A percentile compares a stretch with the other conserved stretches of the same genome.
Conservation (phyloP, 805 yeast genomes). For the Metschnikowia reukaufii region DNA sequence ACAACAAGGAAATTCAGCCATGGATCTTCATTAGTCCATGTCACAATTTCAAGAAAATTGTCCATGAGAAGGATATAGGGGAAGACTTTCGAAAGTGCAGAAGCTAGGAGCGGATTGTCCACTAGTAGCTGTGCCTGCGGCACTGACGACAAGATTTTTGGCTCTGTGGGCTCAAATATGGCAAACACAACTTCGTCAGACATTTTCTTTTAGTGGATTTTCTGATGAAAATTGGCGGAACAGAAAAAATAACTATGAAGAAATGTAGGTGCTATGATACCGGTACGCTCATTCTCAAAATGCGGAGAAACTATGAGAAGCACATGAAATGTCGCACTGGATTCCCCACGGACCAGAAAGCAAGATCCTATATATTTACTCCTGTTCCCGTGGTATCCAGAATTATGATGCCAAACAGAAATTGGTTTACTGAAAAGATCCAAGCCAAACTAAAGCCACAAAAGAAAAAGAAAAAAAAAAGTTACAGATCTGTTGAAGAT, state of each 20-base stretch:
- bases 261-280: background rate
- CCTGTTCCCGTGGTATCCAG: too few species aligned
- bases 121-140: conserved; percentile 34
- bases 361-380: too few species aligned
- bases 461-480: too few species aligned
- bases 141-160: conserved; percentile 29
- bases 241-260: background rate
- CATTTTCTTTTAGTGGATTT: conserved; percentile 11
- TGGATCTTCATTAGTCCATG: conserved; percentile 57
- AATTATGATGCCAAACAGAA: too few species aligned
- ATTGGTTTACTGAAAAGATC: too few species aligned
- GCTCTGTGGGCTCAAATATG: conserved; percentile 40
- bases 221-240: background rate
- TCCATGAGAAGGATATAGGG: conserved; percentile 50
- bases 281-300: background rate
- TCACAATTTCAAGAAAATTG: conserved; percentile 42
- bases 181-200: conserved; percentile 23
- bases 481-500: too few species aligned
- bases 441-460: too few species aligned
- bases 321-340: conserved; percentile 14
- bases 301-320: conserved; percentile 18
- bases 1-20: conserved; percentile 46
- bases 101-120: conserved; percentile 47
- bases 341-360: background rate
- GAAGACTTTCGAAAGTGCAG: conserved; percentile 47